Evolutionary conservation across 164 flowering plant species (phyloP), one percentile per base, ranked within the genome.

Genomic region (Stephania cephalantha): DNA sequence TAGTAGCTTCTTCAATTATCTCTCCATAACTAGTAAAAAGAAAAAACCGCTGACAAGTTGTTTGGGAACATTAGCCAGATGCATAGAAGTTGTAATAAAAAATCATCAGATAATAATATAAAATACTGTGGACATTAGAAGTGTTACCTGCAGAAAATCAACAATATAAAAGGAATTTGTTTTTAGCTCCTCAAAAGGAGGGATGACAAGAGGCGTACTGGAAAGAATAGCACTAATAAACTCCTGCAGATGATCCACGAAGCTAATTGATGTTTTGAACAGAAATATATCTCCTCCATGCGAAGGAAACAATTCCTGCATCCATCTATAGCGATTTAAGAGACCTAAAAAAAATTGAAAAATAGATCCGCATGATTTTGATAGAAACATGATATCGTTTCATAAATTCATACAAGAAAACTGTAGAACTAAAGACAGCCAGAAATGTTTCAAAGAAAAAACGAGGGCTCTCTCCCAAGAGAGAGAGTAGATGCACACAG

Each of bases 241-340:
- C 79, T 93, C 98, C 82, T 95, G 99, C 65, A 95, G 76, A 85
- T 95, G 99, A 73, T 95, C 99, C 79, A 95, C 71, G 83, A 95
- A 95, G 84, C 97, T 87, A 79, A 88, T 81, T 13, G 97, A 77
- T 79, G 99, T 91, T 85, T 93, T 95, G 86, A 95, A 95, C 76
- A 93, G 71, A 52, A 90, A 67, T 75, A 79, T n/a, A 44, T 95
- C 98, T 73, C 80, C 85, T 75, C 79, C 88, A 15, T 48, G 53
- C 65, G 88, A 50, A 29, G 99, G 98, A 87, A 85, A 91, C 74
- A 82, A 55, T 71, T 86, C 87, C 85, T 90, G 88, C 99, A 95
- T 91, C 99, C 99, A 95, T 61, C 82, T 73, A 84, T 88, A 90
- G 64, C 98, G 92, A 77, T 93, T 93, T 74, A 91, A 71, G 79